Evolutionary conservation across 768 basidiomycete genomes (phyloP), one percentile per base, ranked within the genome.

Genomic region (Serendipita vermifera): DNA sequence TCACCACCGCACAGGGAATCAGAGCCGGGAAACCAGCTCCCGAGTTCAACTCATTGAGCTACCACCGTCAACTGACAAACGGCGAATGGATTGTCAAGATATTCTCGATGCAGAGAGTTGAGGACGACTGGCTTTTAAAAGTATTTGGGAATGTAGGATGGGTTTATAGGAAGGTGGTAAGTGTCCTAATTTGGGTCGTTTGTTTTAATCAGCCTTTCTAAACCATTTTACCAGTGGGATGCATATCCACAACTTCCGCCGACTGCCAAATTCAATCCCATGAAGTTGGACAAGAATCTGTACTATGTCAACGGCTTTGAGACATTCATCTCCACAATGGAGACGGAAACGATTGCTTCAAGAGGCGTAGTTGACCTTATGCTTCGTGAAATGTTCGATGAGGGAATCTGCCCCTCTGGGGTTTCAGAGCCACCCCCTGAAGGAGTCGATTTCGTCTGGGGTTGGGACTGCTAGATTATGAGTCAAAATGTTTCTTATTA

Each of bases 221-320:
- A 54, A 24, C 38, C 20, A 27, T n/a, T 24, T 29, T 60, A 13
- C 58, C n/a, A 87, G 83, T 89, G 85, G 85, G 78, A 89, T 62
- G 79, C 87, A 31, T 87, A 87, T 66, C 86, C 87, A 14, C 73
- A 78, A 46, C 75, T 90, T 14, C 77, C 77, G 2, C 83, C 89
- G 3, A 83, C 78, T 4, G 66, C 69, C 3, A 64, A 65, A 11
- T 91, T 88, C 69, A 82, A 92, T 31, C 83, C 88, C 1, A 74
- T 94, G 57, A 82, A 81, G 67, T 78, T 91, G 3, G 83, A 79
- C 57, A 71, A 75, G 55, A 85, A 87, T 3, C 73, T 96, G 39
- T 94, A 88, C 71, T 97, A 97, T 63, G 83, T 91, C 41, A 94
- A 92, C 61, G 80, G 87, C 1, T 86, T 96, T 60, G 94, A 98